Evolutionary conservation across 2,329 filamentous ascomycete species (phyloP), one percentile per base, ranked within the genome.

Genomic region (Didymella segeticola): DNA sequence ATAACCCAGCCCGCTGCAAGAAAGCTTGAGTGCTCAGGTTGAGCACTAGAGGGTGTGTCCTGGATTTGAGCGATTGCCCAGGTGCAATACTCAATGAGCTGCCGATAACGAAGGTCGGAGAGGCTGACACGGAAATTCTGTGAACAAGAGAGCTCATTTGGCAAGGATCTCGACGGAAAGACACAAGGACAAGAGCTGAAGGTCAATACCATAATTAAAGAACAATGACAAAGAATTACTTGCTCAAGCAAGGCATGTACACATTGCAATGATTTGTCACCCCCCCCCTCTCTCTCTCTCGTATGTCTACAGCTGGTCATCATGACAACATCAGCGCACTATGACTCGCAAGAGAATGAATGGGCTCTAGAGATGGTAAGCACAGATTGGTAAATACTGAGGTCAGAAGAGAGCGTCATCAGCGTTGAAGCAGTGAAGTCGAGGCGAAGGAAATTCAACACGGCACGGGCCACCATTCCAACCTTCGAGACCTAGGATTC

Each of bases 1-100:
- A 52, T 14, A 46, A 36, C 14, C 34, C 42, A 23, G 48, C 48
- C 29, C 48, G 41, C 22, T 52, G 48, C 41, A 52, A 46, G 42
- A 34, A 45, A n/a, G 20, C 3, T 10, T 22, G 10, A 12, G 7
- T 8, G 12, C 37, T 22, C 4, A 22, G 17, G 4, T 5, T 19
- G 26, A 42, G 17, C 22, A 39, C 14, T 27, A 25, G 22, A 20
- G 34, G 7, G 10, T 26, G 5, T 29, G 6, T 11, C 27, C 5
- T 17, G 10, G 9, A 36, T 2, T 36, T 20, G 4, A 19, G 17
- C 10, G 17, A 36, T 14, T 15, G 4, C 22, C 17, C 3, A 20
- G 17, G 14, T 5, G 4, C 11, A 11, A 10, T 22, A 14, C 33
- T 23, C 6, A 6, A 25, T n/a, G 22, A 1, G 5, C 7, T 17